phyloP scores from a whole-genome alignment of 2,329 filamentous ascomycete genomes.

The Sporothrix mexicana region DNA sequence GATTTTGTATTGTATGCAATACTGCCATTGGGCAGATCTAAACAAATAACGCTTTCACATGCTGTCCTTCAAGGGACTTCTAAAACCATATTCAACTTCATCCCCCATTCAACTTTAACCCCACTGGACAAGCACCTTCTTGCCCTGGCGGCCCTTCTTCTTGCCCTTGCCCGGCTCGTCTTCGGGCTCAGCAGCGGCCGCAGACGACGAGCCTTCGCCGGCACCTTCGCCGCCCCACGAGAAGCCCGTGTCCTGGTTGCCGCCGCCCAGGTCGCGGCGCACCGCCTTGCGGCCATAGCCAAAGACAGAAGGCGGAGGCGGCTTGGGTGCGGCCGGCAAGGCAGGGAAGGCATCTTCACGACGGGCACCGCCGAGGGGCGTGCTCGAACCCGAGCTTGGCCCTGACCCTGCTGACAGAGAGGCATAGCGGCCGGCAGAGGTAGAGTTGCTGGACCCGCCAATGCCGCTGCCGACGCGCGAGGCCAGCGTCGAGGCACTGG shows the following conservation, averaged over 20 bases:
- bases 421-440: not conserved
- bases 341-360: conserved; percentile 76
- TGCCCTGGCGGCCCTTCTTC: conserved; percentile 64
- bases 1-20: conserved; percentile 8
- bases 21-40: not conserved
- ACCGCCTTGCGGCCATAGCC: conserved; percentile 64
- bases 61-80: not conserved
- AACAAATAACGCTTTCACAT: conserved; percentile 1
- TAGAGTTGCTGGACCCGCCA: not conserved
- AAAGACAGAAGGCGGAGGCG: conserved; percentile 65
- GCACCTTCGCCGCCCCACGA: conserved; percentile 53
- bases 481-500: conserved; percentile 34
- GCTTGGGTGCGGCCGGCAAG: conserved; percentile 77
- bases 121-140: conserved; percentile 68
- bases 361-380: conserved; percentile 33
- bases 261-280: conserved; percentile 56
- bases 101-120: conserved; percentile 47
- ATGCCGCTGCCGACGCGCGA: conserved; percentile 34
- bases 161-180: conserved; percentile 52
- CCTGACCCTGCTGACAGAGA: conserved; percentile 6
- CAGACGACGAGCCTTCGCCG: not conserved
- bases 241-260: conserved; percentile 56
- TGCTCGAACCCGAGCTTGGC: conserved; percentile 3
- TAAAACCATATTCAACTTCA: not conserved
- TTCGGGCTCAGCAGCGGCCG: conserved; percentile 41